These are phyloP conservation scores for Pneumocystis murina DNA, from an alignment of 1,139 yeast genomes.

Conservation along the genomic window DNA sequence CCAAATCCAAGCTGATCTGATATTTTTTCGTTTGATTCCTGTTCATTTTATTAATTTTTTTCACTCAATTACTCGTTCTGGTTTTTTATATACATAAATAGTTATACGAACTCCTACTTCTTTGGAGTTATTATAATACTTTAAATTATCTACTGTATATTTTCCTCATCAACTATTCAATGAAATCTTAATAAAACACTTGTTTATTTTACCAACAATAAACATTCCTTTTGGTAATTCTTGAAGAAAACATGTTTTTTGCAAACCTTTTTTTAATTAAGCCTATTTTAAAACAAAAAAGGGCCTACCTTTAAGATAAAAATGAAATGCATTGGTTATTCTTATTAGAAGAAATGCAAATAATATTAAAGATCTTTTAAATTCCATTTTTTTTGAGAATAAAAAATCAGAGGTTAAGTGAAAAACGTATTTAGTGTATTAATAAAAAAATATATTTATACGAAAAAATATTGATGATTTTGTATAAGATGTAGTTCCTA, in stretches of 20 bases:
- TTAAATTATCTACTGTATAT: not conserved
- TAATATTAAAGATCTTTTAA: too few species aligned
- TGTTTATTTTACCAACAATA: not conserved
- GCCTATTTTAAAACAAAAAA: too few species aligned
- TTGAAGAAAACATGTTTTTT: not conserved
- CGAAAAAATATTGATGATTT: too few species aligned
- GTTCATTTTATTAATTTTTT: too few species aligned
- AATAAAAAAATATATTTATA: too few species aligned
- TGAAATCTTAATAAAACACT: not conserved
- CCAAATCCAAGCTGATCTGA: not conserved
- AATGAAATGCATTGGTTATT: conserved; percentile 23
- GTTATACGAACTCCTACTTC: not conserved
- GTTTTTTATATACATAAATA: not conserved
- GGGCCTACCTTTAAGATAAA: not conserved
- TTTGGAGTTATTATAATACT: too few species aligned
- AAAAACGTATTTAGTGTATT: too few species aligned
- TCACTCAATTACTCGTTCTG: not conserved
- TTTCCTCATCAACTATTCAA: not conserved
- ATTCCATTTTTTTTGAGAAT: too few species aligned
- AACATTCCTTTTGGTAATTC: not conserved
- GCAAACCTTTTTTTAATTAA: not conserved
- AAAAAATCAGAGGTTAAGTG: too few species aligned
- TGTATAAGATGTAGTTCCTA: too few species aligned
- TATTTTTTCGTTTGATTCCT: not conserved
- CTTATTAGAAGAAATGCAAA: conserved; percentile 21